Conservation (phyloP, 352 stramenopile genomes). For the Globisporangium barbulae region DNA sequence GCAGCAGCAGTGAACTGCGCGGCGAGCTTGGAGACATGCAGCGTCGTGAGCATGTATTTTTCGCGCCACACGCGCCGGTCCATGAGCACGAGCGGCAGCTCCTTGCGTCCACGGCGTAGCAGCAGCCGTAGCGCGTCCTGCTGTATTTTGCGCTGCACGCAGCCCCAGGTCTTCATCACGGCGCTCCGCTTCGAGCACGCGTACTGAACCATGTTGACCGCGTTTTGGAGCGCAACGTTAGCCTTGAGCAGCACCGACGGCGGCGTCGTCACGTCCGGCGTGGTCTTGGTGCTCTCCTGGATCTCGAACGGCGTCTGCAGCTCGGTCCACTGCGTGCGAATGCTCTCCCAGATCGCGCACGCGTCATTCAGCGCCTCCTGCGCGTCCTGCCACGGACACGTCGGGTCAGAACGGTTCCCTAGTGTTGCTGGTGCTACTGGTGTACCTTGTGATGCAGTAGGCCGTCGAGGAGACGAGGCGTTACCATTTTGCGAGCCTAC, state of each 20-base stretch:
- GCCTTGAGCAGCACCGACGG: constrained; percentile 45
- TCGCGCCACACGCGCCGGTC: constrained; percentile 51
- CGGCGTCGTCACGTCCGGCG: constrained; percentile 41
- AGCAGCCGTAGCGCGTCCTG: constrained; percentile 54
- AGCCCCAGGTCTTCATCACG: constrained; percentile 46
- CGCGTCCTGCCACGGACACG: constrained; percentile 57
- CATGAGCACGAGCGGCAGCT: constrained; percentile 41
- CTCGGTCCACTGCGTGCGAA: constrained; percentile 58
- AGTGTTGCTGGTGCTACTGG: constrained; percentile 1
- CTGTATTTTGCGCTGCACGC: constrained; percentile 53
- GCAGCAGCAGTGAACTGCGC: constrained; percentile 14
- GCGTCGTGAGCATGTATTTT: constrained; percentile 59
- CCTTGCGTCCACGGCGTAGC: constrained; percentile 30
- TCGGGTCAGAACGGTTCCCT: not conserved
- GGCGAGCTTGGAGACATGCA: constrained; percentile 37
- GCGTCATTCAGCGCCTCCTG: constrained; percentile 45
- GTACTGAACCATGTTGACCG: constrained; percentile 70
- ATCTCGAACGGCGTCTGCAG: constrained; percentile 60
- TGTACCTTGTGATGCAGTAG: not conserved
- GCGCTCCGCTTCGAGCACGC: constrained; percentile 56
- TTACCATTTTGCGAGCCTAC: not conserved
- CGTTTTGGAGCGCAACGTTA: constrained; percentile 63
- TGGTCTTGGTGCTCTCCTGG: constrained; percentile 30
- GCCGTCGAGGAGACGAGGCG: constrained; percentile 2
- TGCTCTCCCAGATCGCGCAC: constrained; percentile 34